Percentiles rank a stretch among this genome's conserved stretches.
Evolutionary conservation across 1,284 basidiomycete species (phyloP).

Genomic region (Leccinum proliferum): DNA sequence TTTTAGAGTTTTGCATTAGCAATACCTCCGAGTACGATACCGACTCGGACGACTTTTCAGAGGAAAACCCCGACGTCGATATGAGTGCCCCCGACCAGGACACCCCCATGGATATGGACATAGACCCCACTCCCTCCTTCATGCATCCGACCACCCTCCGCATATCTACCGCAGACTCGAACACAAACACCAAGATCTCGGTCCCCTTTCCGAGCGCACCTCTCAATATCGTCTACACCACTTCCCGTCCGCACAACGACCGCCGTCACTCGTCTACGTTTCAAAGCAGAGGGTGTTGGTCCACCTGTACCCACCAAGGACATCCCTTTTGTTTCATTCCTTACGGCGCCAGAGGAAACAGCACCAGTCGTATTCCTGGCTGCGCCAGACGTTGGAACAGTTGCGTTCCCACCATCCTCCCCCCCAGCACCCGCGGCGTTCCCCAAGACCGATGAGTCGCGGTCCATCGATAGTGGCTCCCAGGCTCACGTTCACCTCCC

Average conservation of each 20-base stretch:
- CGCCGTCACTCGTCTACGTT: constrained; percentile 7
- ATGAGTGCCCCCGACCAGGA: constrained; percentile 26
- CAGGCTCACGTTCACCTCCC: no score
- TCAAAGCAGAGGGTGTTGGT: no score
- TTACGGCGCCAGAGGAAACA: no score
- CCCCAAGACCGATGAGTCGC: no score
- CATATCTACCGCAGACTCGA: constrained; percentile 26
- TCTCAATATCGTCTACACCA: constrained; percentile 14
- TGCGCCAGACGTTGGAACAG: no score
- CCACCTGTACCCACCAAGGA: no score
- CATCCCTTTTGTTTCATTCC: no score
- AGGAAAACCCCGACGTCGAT: constrained; percentile 28
- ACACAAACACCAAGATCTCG: constrained; percentile 17
- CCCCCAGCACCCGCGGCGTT: no score
- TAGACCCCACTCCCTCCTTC: constrained; percentile 23
- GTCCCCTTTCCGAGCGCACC: constrained; percentile 13
- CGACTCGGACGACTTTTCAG: constrained; percentile 33
- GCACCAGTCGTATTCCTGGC: no score
- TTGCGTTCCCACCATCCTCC: no score
- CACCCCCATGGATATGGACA: constrained; percentile 25
- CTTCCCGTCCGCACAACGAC: constrained; percentile 9
- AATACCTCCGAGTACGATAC: constrained; percentile 27
- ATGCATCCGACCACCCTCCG: constrained; percentile 52
- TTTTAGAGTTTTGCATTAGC: no score
- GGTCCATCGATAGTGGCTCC: no score